Conservation (phyloP, 2,329 filamentous ascomycete species). For the Colletotrichum simmondsii region DNA sequence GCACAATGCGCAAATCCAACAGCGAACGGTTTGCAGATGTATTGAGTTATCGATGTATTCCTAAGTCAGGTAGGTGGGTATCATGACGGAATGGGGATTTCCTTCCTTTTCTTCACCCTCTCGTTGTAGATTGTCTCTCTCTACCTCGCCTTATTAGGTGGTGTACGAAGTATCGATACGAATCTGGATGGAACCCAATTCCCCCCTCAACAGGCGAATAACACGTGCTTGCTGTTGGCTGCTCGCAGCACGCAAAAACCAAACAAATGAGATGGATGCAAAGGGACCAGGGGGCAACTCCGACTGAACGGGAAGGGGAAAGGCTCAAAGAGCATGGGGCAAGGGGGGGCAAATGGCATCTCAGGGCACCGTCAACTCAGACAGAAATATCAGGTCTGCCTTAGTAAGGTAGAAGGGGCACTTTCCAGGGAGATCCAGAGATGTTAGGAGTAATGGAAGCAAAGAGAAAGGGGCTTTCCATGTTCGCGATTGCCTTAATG, state of each 20-base stretch:
- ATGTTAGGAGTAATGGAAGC: not conserved
- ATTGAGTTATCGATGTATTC: conserved; percentile 1
- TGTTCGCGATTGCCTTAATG: too few species aligned
- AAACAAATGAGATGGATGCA: conserved; percentile 3
- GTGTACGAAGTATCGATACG: not conserved
- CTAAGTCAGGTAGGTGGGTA: conserved; percentile 9
- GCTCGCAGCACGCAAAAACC: conserved; percentile 10
- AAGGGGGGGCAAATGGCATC: not conserved
- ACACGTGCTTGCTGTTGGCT: conserved; percentile 14
- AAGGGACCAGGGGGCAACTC: not conserved
- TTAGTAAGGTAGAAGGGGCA: not conserved
- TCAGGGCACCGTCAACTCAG: not conserved
- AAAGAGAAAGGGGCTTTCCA: not conserved
- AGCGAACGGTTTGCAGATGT: not conserved
- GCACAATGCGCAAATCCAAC: not conserved
- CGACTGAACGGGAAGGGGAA: not conserved
- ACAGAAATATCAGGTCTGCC: not conserved
- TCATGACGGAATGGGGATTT: conserved; percentile 14
- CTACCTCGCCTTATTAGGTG: not conserved
- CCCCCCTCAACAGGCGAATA: not conserved
- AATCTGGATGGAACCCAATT: not conserved
- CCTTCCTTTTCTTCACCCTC: not conserved
- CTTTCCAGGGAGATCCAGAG: not conserved
- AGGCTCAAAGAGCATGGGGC: not conserved
- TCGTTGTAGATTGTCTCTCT: not conserved